phyloP scores from a whole-genome alignment of 768 basidiomycete genomes.

The Lactarius trivialis region DNA sequence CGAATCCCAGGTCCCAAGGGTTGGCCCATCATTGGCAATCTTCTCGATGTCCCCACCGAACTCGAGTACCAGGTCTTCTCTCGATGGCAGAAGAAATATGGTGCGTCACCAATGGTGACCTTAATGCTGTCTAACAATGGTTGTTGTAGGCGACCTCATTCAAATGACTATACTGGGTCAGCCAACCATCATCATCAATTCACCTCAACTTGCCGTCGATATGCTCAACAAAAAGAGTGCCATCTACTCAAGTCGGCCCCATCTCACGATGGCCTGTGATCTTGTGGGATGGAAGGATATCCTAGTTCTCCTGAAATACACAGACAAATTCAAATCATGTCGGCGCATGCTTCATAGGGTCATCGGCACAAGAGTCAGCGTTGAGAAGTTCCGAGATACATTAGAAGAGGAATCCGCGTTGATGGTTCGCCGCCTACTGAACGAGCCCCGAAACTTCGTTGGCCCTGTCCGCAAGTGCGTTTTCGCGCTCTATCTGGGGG shows the following conservation, averaged over 20 bases:
- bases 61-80: slow-evolving; percentile 20
- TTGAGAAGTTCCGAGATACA: slow-evolving; percentile 20
- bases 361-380: slow-evolving; percentile 19
- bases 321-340: slow-evolving; percentile 22
- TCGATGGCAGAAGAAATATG: slow-evolving; percentile 18
- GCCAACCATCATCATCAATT: slow-evolving; percentile 26
- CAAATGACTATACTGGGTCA: slow-evolving; percentile 25
- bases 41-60: slow-evolving; percentile 20
- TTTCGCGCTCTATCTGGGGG: background rate
- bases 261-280: slow-evolving; percentile 24
- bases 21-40: slow-evolving; percentile 23
- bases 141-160: slow-evolving; percentile 24
- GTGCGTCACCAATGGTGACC: background rate
- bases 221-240: slow-evolving; percentile 27
- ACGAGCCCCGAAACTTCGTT: slow-evolving; percentile 19
- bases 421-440: slow-evolving; percentile 18
- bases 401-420: slow-evolving; percentile 21
- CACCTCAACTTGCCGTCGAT: slow-evolving; percentile 20
- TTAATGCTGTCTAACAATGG: background rate
- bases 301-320: slow-evolving; percentile 24
- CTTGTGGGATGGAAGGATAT: slow-evolving; percentile 22
- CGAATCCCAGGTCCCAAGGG: slow-evolving; percentile 20
- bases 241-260: slow-evolving; percentile 25
- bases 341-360: slow-evolving; percentile 22
- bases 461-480: slow-evolving; percentile 24